A percentile compares a stretch with the other conserved stretches of the same genome.
These are phyloP conservation scores for Papiliotrema fonsecae DNA, from an alignment of 1,284 basidiomycete species.

Conservation along the genomic window DNA sequence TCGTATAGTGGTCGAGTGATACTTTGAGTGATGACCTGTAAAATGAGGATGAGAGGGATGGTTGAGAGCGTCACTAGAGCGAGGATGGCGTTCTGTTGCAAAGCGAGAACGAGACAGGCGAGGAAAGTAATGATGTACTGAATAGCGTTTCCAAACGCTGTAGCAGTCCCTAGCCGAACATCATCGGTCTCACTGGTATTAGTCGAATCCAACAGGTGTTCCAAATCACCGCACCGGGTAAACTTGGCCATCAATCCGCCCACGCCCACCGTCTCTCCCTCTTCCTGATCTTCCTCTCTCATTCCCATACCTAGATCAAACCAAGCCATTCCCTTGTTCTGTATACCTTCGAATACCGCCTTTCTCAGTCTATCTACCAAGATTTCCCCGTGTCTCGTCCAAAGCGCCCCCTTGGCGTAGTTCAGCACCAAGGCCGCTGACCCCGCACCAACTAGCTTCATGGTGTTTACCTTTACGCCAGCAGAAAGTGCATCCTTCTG, in stretches of 20 bases:
- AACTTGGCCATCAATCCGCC: slow-evolving; percentile 95
- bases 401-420: slow-evolving; percentile 69
- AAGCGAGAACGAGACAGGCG: slow-evolving; percentile 74
- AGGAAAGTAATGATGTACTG: slow-evolving; percentile 77
- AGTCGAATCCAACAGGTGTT: not conserved
- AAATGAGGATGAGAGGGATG: slow-evolving; percentile 73
- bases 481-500: slow-evolving; percentile 57
- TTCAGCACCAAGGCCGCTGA: slow-evolving; percentile 66
- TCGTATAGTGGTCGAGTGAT: slow-evolving; percentile 62
- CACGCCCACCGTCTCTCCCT: slow-evolving; percentile 63
- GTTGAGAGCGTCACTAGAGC: slow-evolving; percentile 87
- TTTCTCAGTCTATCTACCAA: slow-evolving; percentile 67
- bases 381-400: slow-evolving; percentile 83
- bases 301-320: slow-evolving; percentile 77
- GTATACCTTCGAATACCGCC: slow-evolving; percentile 66
- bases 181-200: slow-evolving; percentile 85
- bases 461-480: slow-evolving; percentile 56
- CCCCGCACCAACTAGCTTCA: slow-evolving; percentile 69
- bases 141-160: slow-evolving; percentile 69
- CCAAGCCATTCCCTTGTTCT: slow-evolving; percentile 73
- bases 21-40: slow-evolving; percentile 69
- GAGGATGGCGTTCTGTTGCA: slow-evolving; percentile 72
- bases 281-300: slow-evolving; percentile 52
- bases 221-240: slow-evolving; percentile 58
- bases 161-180: slow-evolving; percentile 74